Percentiles rank a stretch among this genome's conserved stretches.
phyloP scores from a whole-genome alignment of 2,329 filamentous ascomycete genomes.

The Hypomyces perniciosus region DNA sequence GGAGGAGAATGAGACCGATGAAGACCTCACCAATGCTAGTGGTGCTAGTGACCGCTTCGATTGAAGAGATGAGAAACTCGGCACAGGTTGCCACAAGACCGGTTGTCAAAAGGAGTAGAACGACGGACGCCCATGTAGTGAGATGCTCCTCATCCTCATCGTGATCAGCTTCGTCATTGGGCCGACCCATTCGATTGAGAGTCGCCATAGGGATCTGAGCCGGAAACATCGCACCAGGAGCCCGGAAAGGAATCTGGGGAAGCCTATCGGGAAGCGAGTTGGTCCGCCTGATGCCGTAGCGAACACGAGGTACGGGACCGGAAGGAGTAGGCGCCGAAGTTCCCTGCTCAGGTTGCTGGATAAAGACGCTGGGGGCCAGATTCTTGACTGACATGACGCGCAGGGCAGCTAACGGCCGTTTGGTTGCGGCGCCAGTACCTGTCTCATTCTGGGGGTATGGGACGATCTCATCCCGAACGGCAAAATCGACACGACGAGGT shows the following conservation, averaged over 20 bases:
- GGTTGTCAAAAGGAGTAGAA: conserved; percentile 59
- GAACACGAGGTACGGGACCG: conserved; percentile 50
- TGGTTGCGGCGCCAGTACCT: conserved; percentile 18
- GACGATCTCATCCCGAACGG: conserved; percentile 26
- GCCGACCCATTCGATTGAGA: conserved; percentile 25
- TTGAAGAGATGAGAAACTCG: conserved; percentile 64
- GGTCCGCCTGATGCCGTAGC: conserved; percentile 63
- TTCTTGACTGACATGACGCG: conserved; percentile 60
- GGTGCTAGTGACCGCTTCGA: conserved; percentile 54
- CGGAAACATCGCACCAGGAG: conserved; percentile 46
- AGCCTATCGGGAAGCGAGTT: conserved; percentile 69
- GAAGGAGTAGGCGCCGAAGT: conserved; percentile 24
- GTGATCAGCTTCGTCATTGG: conserved; percentile 23
- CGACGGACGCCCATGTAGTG: conserved; percentile 49
- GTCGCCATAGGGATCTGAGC: conserved; percentile 38
- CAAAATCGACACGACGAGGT: conserved; percentile 55
- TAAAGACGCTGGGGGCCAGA: conserved; percentile 66
- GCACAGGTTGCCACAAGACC: conserved; percentile 62
- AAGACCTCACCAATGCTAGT: conserved; percentile 58
- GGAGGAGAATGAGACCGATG: conserved; percentile 65
- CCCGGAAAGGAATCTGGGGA: conserved; percentile 37
- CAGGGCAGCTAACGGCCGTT: conserved; percentile 47
- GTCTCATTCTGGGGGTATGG: conserved; percentile 24
- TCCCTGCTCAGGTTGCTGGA: conserved; percentile 33
- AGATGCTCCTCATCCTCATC: conserved; percentile 39